Evolutionary conservation across 2,329 filamentous ascomycete species (phyloP).

Genomic region (Hypoxylon sp.): DNA sequence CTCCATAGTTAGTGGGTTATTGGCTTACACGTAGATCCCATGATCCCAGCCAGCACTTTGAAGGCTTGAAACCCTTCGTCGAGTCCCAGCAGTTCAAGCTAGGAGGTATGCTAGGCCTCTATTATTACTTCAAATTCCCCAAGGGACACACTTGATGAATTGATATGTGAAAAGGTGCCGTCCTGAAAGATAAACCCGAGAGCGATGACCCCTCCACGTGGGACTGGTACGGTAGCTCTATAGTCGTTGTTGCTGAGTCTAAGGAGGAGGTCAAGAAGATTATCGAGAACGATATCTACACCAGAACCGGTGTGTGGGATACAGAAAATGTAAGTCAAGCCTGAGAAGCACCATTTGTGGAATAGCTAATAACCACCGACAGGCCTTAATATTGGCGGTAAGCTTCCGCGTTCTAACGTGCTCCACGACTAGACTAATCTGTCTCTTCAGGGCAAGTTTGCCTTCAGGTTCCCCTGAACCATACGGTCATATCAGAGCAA

Average conservation of each 20-base stretch:
- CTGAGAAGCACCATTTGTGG: background rate
- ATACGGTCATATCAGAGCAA: slow-evolving; percentile 8
- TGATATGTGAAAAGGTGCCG: slow-evolving; percentile 65
- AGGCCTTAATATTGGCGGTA: slow-evolving; percentile 64
- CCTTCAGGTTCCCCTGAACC: slow-evolving; percentile 42
- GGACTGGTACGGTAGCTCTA: slow-evolving; percentile 79
- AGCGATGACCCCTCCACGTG: slow-evolving; percentile 67
- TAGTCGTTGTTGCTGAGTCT: slow-evolving; percentile 74
- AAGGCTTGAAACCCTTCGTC: slow-evolving; percentile 62
- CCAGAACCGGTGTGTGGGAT: slow-evolving; percentile 82
- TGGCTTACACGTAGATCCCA: slow-evolving; percentile 27
- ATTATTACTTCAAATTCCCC: background rate
- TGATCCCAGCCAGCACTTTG: slow-evolving; percentile 62
- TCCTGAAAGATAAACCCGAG: slow-evolving; percentile 73
- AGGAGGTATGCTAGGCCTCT: slow-evolving; percentile 64
- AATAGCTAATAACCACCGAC: slow-evolving; percentile 5
- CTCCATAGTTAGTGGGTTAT: too few relatives aligned
- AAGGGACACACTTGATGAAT: background rate
- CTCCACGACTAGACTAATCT: slow-evolving; percentile 31
- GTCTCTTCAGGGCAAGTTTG: slow-evolving; percentile 43
- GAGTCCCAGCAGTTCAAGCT: slow-evolving; percentile 70
- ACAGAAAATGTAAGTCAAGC: slow-evolving; percentile 67
- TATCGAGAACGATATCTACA: slow-evolving; percentile 80
- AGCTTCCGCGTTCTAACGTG: slow-evolving; percentile 31
- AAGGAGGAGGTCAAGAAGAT: slow-evolving; percentile 76